phyloP scores from a whole-genome alignment of 345 rosid species.

The Citrus inodora region DNA sequence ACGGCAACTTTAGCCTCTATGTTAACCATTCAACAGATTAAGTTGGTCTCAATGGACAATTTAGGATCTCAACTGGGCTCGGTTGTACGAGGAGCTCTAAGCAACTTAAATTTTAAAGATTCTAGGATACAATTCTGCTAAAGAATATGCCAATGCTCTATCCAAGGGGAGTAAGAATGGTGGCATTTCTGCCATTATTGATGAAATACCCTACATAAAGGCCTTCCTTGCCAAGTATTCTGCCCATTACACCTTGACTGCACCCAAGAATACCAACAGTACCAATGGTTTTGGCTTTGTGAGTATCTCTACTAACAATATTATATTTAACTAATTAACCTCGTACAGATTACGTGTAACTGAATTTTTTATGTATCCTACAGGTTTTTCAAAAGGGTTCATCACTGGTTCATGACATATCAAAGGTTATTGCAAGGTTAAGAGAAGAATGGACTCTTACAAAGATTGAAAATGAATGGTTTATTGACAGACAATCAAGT shows the following conservation, averaged over 20 bases:
- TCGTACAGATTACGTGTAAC: no score
- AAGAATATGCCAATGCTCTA: background rate
- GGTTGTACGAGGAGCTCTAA: no score
- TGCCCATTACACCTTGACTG: background rate
- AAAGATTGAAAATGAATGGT: background rate
- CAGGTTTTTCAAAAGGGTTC: background rate
- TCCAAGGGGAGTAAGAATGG: slow-evolving; percentile 14
- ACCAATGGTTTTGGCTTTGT: slow-evolving; percentile 5
- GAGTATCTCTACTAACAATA: background rate
- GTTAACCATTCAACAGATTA: background rate
- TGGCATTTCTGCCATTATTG: slow-evolving; percentile 31
- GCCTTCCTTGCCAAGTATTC: background rate
- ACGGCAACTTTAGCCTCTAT: slow-evolving; percentile 4
- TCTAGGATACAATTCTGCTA: background rate
- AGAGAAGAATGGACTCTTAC: slow-evolving; percentile 1
- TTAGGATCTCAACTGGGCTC: background rate
- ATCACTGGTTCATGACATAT: background rate
- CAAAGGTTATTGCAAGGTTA: background rate
- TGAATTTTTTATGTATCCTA: no score
- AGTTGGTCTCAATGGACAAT: background rate
- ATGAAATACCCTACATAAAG: slow-evolving; percentile 31
- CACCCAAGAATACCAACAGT: background rate
- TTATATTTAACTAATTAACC: background rate
- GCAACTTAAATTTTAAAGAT: background rate
- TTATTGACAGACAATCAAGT: background rate